Percentiles rank a stretch among this genome's conserved stretches.
Evolutionary conservation across 2,329 filamentous ascomycete genomes (phyloP).

Genomic region (Cercospora zeae-maydis): DNA sequence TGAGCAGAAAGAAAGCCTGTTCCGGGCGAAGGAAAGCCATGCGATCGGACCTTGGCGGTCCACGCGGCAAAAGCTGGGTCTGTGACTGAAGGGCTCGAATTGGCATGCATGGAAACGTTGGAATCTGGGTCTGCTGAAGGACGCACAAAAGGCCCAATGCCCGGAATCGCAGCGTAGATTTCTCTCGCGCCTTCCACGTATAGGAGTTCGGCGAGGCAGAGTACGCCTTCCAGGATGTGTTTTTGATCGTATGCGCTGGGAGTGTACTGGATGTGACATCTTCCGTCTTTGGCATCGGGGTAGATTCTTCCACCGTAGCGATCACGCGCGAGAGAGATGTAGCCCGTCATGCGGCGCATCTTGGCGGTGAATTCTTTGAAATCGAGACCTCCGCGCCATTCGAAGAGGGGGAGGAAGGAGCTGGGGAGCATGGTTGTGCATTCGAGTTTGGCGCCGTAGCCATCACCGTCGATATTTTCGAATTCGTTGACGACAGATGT

Average conservation of each 20-base stretch:
- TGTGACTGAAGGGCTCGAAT: constrained; percentile 42
- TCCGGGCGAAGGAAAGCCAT: constrained; percentile 49
- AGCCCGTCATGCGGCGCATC: constrained; percentile 65
- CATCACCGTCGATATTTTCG: constrained; percentile 73
- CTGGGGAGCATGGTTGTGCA: constrained; percentile 70
- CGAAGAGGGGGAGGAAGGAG: constrained; percentile 58
- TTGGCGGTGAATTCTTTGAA: constrained; percentile 69
- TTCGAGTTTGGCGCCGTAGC: constrained; percentile 82
- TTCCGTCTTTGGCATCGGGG: constrained; percentile 62
- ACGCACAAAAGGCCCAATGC: constrained; percentile 62
- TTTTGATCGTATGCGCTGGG: constrained; percentile 67
- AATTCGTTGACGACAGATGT: constrained; percentile 74
- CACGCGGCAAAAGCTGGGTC: constrained; percentile 61
- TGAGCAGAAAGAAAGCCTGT: constrained; percentile 66
- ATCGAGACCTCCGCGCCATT: constrained; percentile 65
- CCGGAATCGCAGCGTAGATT: constrained; percentile 64
- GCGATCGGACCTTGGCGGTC: constrained; percentile 52
- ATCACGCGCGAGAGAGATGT: constrained; percentile 72
- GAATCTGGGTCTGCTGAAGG: constrained; percentile 15
- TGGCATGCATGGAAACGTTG: constrained; percentile 21
- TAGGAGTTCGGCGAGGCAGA: constrained; percentile 70
- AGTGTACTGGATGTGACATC: constrained; percentile 65
- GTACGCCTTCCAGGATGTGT: constrained; percentile 66
- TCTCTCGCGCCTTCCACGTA: constrained; percentile 77
- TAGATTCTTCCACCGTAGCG: constrained; percentile 71